These are phyloP conservation scores for Sporothrix globosa DNA, from an alignment of 2,329 filamentous ascomycete species.

Conservation along the genomic window DNA sequence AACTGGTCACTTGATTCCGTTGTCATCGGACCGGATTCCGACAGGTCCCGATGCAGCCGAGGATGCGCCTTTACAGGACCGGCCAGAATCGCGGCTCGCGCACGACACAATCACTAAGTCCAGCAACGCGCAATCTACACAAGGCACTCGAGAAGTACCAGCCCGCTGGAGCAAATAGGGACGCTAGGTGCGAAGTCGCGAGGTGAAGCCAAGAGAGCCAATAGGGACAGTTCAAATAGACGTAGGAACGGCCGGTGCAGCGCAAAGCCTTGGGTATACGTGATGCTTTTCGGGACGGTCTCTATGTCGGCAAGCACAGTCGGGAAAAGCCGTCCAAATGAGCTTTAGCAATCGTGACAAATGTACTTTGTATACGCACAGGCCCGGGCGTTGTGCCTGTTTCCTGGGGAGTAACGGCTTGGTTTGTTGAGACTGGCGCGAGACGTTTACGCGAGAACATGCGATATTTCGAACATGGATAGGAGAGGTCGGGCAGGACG, in stretches of 20 bases:
- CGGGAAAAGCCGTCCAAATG: not conserved
- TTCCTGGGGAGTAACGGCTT: not conserved
- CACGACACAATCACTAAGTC: not conserved
- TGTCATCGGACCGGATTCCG: constrained; percentile 1
- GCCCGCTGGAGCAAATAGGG: not conserved
- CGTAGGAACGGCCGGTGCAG: not conserved
- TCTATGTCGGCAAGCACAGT: constrained; percentile 14
- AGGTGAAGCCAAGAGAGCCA: constrained; percentile 13
- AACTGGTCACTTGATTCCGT: not conserved
- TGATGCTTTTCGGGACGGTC: not conserved
- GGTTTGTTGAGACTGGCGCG: not conserved
- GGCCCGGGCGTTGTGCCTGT: too few relatives aligned
- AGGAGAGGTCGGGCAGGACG: not conserved
- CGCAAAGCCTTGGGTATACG: not conserved
- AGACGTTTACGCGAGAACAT: not conserved
- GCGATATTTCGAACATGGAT: not conserved
- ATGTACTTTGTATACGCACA: too few relatives aligned
- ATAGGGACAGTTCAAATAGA: not conserved
- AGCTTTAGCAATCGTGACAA: too few relatives aligned
- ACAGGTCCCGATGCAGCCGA: constrained; percentile 28
- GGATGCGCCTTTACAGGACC: not conserved
- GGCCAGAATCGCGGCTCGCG: constrained; percentile 17
- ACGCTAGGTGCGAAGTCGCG: constrained; percentile 21
- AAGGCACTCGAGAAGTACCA: constrained; percentile 8
- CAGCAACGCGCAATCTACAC: not conserved